Base-by-base conservation (phyloP, 148 eudicot species). In the Spergularia marina region DNA sequence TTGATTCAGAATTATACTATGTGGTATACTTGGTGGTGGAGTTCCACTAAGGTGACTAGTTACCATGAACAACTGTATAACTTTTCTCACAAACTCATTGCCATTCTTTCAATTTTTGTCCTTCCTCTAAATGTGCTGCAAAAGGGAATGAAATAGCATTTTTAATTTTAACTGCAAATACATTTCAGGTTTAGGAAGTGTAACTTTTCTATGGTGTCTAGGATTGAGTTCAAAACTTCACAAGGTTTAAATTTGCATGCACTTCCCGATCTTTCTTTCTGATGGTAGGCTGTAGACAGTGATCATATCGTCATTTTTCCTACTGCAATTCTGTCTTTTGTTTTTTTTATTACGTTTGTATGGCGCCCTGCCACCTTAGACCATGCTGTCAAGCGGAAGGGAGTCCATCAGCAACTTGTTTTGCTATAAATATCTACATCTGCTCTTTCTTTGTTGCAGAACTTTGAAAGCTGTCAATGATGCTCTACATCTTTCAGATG, bases 401-500 rank as follows among this genome's bases (percentile, higher is more conserved):
- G 25, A 23, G 25, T 23, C 25, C 25, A 1, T 25, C 25, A 11
- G 5, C 20, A 10, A 4, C 39, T 75, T 39, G 7, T 61, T 62
- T 59, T 53, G 71, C 58, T 73, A 56, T 53, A 40, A 5, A 70
- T 67, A 58, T 49, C 78, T 62, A 78, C 71, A 58, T 52, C 36
- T 54, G 39, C 67, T 80, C 14, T 25, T 52, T 73, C 70, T 73
- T 56, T 71, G 70, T 87, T 88, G 85, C 96, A 94, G 98, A 89
- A 86, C 85, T 74, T 90, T 89, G 91, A 87, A 90, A 65, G 88
- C 97, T 64, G 84, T 91, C 70, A 85, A 89, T 74, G 90, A 94
- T 75, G 84, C 82, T 59, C 86, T 94, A 78, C 90, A 89, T 73
- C 88, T 91, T 82, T 79, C 90, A 51, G 88, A 90, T 81, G 74